These are phyloP conservation scores for Lanmaoa pseudosensibilis DNA, from an alignment of 768 basidiomycete genomes.

Conservation along the genomic window DNA sequence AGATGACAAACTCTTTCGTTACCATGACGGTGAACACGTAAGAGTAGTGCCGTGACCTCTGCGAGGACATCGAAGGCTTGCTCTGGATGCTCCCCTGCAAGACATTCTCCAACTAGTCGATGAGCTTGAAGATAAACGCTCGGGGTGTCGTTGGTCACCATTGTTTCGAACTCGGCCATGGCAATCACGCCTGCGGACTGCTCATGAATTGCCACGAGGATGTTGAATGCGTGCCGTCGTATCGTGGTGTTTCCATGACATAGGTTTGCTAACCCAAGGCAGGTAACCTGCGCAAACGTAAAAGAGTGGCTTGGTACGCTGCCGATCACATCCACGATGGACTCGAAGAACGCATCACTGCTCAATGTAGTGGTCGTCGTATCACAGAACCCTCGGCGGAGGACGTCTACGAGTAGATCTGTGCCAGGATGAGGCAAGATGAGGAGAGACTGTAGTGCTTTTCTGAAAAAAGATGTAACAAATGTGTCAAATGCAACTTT, in stretches of 20 bases:
- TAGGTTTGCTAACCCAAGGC: constrained; percentile 81
- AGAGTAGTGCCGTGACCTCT: constrained; percentile 73
- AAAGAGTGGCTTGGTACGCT: constrained; percentile 55
- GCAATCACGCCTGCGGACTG: constrained; percentile 65
- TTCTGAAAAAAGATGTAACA: constrained; percentile 46
- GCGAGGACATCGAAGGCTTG: constrained; percentile 64
- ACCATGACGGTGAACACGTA: constrained; percentile 54
- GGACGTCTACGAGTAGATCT: constrained; percentile 59
- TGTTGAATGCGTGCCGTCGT: constrained; percentile 74
- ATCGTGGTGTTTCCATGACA: constrained; percentile 65
- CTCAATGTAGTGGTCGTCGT: constrained; percentile 51
- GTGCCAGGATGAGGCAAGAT: constrained; percentile 53
- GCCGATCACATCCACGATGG: constrained; percentile 69
- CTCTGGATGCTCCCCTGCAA: constrained; percentile 74
- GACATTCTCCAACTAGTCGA: constrained; percentile 69
- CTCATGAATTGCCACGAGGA: constrained; percentile 71
- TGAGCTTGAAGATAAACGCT: constrained; percentile 82
- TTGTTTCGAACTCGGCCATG: constrained; percentile 72
- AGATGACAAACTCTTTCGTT: constrained; percentile 52
- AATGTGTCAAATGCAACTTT: constrained; percentile 5
- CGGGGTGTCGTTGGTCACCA: constrained; percentile 67
- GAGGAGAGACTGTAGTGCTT: constrained; percentile 71
- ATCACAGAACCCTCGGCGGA: constrained; percentile 69
- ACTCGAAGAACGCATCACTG: constrained; percentile 72
- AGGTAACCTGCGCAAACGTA: constrained; percentile 71